Conservation (phyloP, 2,329 filamentous ascomycete species). For the Sporothrix mexicana region DNA sequence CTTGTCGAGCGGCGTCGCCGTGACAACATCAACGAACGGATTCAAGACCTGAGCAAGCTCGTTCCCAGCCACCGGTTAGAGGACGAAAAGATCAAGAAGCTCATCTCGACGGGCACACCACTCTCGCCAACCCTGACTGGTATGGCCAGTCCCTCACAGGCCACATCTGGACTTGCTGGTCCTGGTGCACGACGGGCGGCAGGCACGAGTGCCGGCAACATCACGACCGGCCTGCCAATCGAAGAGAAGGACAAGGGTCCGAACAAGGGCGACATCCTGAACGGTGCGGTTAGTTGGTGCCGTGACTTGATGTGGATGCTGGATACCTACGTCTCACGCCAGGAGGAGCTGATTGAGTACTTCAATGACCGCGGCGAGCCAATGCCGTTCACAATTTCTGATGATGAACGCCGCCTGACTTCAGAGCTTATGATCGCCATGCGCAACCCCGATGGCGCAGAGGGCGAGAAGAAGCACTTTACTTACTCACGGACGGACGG, state of each 20-base stretch:
- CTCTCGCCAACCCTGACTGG: conserved; percentile 81
- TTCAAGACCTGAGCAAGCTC: conserved; percentile 92
- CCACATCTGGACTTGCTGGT: conserved; percentile 86
- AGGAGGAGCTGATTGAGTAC: conserved; percentile 81
- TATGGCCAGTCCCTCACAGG: conserved; percentile 70
- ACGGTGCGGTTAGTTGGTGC: conserved; percentile 96
- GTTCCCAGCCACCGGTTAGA: conserved; percentile 92
- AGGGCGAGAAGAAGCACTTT: conserved; percentile 53
- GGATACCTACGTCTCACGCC: conserved; percentile 84
- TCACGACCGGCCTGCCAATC: conserved; percentile 88
- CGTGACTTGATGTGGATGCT: conserved; percentile 98
- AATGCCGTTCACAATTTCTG: conserved; percentile 81
- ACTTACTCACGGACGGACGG: conserved; percentile 84
- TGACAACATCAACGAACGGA: conserved; percentile 98
- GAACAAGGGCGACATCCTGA: conserved; percentile 98
- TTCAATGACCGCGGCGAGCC: conserved; percentile 74
- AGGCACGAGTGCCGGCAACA: conserved; percentile 73
- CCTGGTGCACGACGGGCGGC: conserved; percentile 81
- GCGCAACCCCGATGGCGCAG: conserved; percentile 69
- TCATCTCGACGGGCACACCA: conserved; percentile 89
- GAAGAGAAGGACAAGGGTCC: conserved; percentile 99
- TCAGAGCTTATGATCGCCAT: conserved; percentile 88
- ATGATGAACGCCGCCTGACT: conserved; percentile 95
- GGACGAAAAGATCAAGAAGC: conserved; percentile 95
- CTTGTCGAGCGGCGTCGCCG: conserved; percentile 91